Evolutionary conservation across 108 stramenopile species (phyloP).

Genomic region (Nitzschia sp.): DNA sequence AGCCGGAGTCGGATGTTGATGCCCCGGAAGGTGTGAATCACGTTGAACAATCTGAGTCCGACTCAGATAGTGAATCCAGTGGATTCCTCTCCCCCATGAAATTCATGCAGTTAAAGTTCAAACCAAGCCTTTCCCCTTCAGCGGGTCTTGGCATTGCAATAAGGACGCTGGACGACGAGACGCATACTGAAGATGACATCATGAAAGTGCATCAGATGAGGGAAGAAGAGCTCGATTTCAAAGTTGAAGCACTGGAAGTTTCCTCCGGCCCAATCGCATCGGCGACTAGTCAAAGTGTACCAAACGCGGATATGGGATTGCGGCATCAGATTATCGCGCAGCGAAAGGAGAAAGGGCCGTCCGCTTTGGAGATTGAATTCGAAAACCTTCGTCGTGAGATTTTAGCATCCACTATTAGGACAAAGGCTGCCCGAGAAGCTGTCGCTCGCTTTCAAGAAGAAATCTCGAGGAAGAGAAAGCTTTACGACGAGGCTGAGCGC

Average conservation of each 20-base stretch:
- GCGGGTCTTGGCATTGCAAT: background rate
- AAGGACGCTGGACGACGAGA: background rate
- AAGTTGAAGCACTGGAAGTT: background rate
- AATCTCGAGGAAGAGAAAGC: background rate
- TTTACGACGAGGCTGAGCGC: background rate
- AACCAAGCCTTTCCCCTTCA: background rate
- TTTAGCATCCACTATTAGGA: background rate
- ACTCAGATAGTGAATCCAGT: background rate
- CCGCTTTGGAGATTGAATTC: background rate
- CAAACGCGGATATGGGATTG: background rate
- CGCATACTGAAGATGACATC: background rate
- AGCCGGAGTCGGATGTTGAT: background rate
- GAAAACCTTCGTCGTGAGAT: background rate
- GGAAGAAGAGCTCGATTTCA: background rate
- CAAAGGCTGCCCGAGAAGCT: background rate
- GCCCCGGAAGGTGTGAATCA: no score
- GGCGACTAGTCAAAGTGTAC: background rate
- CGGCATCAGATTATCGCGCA: background rate
- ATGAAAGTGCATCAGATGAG: conserved; percentile 3
- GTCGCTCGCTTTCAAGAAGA: background rate
- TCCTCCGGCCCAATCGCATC: background rate
- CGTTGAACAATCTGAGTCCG: background rate
- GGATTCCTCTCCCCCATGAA: conserved; percentile 6
- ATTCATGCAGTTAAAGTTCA: conserved; percentile 8
- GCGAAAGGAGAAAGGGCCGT: background rate